phyloP scores from a whole-genome alignment of 2,329 filamentous ascomycete genomes.

The Colletotrichum filicis region DNA sequence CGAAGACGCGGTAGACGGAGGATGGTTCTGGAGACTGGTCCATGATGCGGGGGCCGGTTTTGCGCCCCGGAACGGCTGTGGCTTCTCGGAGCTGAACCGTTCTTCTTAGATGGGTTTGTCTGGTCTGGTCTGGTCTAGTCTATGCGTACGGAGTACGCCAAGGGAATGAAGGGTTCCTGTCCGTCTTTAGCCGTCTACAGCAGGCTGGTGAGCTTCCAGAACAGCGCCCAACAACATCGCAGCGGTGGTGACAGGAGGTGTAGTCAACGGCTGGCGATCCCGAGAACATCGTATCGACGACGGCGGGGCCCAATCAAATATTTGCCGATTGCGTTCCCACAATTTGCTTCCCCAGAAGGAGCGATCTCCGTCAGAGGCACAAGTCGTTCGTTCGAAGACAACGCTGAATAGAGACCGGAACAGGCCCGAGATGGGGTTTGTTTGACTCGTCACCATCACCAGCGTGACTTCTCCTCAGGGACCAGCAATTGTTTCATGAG shows the following conservation, averaged over 20 bases:
- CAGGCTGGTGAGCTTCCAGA: conserved; percentile 18
- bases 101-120: background rate
- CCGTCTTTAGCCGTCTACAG: conserved; percentile 24
- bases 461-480: background rate
- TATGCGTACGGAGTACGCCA: background rate
- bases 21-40: background rate
- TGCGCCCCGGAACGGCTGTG: conserved; percentile 3
- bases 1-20: conserved; percentile 6
- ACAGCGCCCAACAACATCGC: conserved; percentile 11
- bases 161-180: background rate
- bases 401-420: background rate
- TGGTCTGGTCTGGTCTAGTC: background rate
- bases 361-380: background rate
- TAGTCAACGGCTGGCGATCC: conserved; percentile 11
- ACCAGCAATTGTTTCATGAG: conserved; percentile 11
- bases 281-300: conserved; percentile 6
- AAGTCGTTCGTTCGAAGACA: background rate
- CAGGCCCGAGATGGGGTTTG: background rate
- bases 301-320: conserved; percentile 25
- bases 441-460: background rate
- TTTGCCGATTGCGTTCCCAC: conserved; percentile 24
- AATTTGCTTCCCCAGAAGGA: background rate
- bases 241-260: background rate
- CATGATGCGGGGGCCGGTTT: background rate
- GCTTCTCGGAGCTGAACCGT: background rate